A percentile compares a stretch with the other conserved stretches of the same genome.
Evolutionary conservation across 257 asterid genomes (phyloP).

Genomic region (Buddleja alternifolia): DNA sequence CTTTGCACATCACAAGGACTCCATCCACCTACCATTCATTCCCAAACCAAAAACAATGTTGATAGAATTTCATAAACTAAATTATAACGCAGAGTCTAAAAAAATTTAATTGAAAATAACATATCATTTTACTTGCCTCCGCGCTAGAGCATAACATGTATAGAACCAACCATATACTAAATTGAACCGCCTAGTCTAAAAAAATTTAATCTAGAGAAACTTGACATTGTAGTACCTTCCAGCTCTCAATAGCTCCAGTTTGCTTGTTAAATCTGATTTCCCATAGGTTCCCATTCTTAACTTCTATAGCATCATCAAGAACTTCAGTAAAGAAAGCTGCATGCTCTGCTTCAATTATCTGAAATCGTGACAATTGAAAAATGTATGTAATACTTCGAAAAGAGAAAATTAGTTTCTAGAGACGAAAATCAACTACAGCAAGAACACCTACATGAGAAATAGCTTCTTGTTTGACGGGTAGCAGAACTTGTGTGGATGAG

Average conservation of each 20-base stretch:
- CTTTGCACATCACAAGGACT: conserved; percentile 63
- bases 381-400: conserved; percentile 21
- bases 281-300: conserved; percentile 66
- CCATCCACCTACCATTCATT: conserved; percentile 60
- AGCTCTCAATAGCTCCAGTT: conserved; percentile 73
- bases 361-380: conserved; percentile 31
- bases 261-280: conserved; percentile 69
- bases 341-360: conserved; percentile 46
- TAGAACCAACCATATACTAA: not conserved
- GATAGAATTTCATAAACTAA: not conserved
- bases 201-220: conserved; percentile 16
- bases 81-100: not conserved
- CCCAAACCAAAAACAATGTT: not conserved
- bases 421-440: conserved; percentile 21
- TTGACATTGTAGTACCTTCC: conserved; percentile 66
- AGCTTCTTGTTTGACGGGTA: conserved; percentile 58
- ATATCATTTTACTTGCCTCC: not conserved
- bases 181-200: too few species aligned
- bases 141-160: not conserved
- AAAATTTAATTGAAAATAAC: not conserved
- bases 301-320: conserved; percentile 53
- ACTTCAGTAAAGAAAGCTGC: conserved; percentile 47
- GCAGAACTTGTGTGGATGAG: conserved; percentile 75
- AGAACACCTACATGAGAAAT: conserved; percentile 63
- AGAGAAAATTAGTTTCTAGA: conserved; percentile 23